Evolutionary conservation across 768 basidiomycete genomes (phyloP).

Genomic region (Tulasnella sp.): DNA sequence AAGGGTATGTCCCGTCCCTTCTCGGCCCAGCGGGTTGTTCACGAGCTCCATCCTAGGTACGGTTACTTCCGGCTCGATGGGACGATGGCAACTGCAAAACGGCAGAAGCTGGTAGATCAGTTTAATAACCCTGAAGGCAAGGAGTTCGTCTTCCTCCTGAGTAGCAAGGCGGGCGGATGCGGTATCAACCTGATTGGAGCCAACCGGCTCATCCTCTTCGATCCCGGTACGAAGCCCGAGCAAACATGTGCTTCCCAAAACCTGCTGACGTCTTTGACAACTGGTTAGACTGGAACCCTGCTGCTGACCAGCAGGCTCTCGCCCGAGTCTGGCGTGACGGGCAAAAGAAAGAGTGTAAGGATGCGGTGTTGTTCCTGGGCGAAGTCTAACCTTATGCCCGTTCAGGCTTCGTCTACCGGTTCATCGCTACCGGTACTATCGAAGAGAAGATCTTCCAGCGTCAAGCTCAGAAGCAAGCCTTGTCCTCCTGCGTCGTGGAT

Average conservation of each 20-base stretch:
- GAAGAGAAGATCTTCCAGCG: conserved; percentile 99
- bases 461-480: conserved; percentile 91
- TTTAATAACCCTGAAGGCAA: conserved; percentile 92
- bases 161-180: conserved; percentile 93
- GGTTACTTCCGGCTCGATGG: conserved; percentile 90
- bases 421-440: conserved; percentile 94
- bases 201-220: conserved; percentile 91
- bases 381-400: neutral
- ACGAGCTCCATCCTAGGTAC: conserved; percentile 53
- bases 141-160: conserved; percentile 90
- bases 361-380: neutral
- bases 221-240: conserved; percentile 59
- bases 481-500: conserved; percentile 97
- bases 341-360: conserved; percentile 97
- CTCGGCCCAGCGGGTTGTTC: conserved; percentile 20
- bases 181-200: conserved; percentile 97
- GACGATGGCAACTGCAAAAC: conserved; percentile 85
- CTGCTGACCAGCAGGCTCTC: conserved; percentile 95
- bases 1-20: conserved; percentile 54
- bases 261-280: neutral
- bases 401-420: conserved; percentile 94
- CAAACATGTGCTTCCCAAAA: neutral
- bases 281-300: conserved; percentile 90
- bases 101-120: conserved; percentile 93
- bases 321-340: conserved; percentile 99